Evolutionary conservation across 108 stramenopile genomes (phyloP), one percentile per base, ranked within the genome.

Genomic region (Chaetoceros tenuissimus): DNA sequence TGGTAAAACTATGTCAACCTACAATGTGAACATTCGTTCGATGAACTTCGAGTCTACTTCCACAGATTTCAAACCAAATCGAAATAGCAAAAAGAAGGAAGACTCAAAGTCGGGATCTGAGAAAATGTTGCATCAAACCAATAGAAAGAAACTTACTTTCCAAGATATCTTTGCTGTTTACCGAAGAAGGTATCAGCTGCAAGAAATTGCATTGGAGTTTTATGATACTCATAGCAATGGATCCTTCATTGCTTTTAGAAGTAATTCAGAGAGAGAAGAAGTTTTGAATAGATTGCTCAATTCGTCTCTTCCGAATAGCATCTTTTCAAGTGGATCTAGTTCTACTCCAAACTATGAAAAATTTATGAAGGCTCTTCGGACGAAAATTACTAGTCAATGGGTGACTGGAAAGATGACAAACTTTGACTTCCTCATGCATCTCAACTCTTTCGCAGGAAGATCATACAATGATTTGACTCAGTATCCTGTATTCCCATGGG

Each of bases 401-500:
- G 74, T 82, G 31, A 80, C 82, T 28, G 89, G 93, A 20, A 85
- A 83, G 60, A 88, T 99, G 73, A 85, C 90, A 31, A 99, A 97
- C 76, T 99, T 98, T 64, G 98, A 98, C 50, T 99, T 97, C 62
- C 77, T 99, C 25, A 95, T 97, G 96, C 83, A 90, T 55, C 77
- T 97, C 62, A 99, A 99, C 63, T 92, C 92, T 2, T 80, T 97
- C 59, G 98, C 98, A 18, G 98, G 98, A 3, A 80, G 98, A 17
- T 79, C 94, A 18, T 97, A 92, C 75, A 95, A 96, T 59, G 96
- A 97, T 60, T 64, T 97, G 31, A 94, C 94, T 0, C 97, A 99
- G 74, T 99, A 99, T 63, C 98, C 98, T 10, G 96, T 99, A 13
- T 95, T 99, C 53, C 98, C 98, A 3, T 99, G 98, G 98, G 89